Conservation (phyloP, 2,329 filamentous ascomycete species). For the Dothistroma pini region DNA sequence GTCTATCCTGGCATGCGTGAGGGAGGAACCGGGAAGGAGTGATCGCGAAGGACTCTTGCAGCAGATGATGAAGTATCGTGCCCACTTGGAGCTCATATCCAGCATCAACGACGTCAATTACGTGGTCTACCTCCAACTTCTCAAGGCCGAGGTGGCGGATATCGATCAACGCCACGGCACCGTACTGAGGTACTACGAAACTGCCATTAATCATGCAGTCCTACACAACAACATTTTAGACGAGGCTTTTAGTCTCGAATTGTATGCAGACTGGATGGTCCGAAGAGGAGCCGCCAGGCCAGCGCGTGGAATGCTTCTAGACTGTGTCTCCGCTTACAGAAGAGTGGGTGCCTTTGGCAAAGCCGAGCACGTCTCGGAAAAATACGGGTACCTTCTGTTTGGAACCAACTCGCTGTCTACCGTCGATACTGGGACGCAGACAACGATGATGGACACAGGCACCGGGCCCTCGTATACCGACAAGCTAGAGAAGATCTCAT, state of each 20-base stretch:
- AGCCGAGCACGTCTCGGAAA: slow-evolving; percentile 62
- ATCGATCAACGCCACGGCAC: slow-evolving; percentile 39
- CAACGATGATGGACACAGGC: slow-evolving; percentile 55
- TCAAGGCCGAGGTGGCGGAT: slow-evolving; percentile 67
- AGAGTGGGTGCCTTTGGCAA: slow-evolving; percentile 67
- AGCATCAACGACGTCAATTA: slow-evolving; percentile 68
- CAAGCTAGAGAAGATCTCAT: slow-evolving; percentile 44
- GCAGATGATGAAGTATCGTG: slow-evolving; percentile 54
- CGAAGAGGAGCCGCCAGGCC: slow-evolving; percentile 62
- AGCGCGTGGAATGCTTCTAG: slow-evolving; percentile 64
- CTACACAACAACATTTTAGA: slow-evolving; percentile 65
- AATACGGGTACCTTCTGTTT: slow-evolving; percentile 64
- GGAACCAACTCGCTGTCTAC: slow-evolving; percentile 59
- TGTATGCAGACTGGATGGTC: slow-evolving; percentile 69
- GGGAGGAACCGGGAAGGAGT: slow-evolving; percentile 35
- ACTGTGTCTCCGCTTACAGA: slow-evolving; percentile 65
- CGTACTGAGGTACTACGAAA: slow-evolving; percentile 64
- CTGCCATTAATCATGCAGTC: slow-evolving; percentile 67
- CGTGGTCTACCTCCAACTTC: slow-evolving; percentile 62
- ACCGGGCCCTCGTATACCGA: slow-evolving; percentile 38
- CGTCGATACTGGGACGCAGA: slow-evolving; percentile 64
- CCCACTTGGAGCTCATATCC: slow-evolving; percentile 62
- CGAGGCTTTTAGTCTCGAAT: slow-evolving; percentile 68
- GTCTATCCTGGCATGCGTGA: slow-evolving; percentile 39
- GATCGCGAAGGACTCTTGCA: slow-evolving; percentile 49